phyloP scores from a whole-genome alignment of 352 stramenopile species.

The Phytophthora chlamydospora region DNA sequence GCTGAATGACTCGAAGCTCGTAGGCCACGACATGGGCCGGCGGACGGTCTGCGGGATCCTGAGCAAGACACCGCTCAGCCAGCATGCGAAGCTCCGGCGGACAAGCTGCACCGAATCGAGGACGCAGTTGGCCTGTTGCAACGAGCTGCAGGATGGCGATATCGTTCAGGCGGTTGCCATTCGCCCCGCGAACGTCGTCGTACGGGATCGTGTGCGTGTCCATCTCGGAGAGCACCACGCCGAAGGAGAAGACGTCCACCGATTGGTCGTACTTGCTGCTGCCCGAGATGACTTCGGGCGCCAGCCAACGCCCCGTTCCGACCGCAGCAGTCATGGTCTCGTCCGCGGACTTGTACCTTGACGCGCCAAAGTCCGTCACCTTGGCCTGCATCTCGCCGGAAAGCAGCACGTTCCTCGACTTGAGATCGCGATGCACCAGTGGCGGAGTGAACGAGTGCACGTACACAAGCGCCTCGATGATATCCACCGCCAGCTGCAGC shows the following conservation, averaged over 20 bases:
- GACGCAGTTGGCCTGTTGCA: conserved; percentile 35
- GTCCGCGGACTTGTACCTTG: conserved; percentile 43
- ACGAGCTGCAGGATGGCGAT: conserved; percentile 58
- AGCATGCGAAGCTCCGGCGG: conserved; percentile 40
- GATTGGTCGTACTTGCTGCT: conserved; percentile 49
- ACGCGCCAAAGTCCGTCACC: conserved; percentile 66
- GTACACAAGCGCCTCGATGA: conserved; percentile 65
- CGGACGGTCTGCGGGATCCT: conserved; percentile 43
- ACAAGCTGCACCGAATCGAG: conserved; percentile 42
- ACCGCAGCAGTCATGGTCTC: conserved; percentile 61
- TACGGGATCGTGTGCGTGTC: conserved; percentile 64
- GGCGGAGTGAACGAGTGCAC: conserved; percentile 60
- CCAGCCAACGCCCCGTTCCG: conserved; percentile 59
- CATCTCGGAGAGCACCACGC: conserved; percentile 60
- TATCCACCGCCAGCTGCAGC: conserved; percentile 53
- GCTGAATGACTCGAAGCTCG: conserved; percentile 39
- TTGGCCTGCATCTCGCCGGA: conserved; percentile 50
- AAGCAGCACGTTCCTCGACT: conserved; percentile 63
- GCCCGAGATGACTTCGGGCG: conserved; percentile 61
- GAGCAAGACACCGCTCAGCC: conserved; percentile 39
- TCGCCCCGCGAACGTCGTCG: conserved; percentile 37
- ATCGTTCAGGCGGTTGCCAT: conserved; percentile 44
- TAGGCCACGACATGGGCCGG: conserved; percentile 52
- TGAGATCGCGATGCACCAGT: conserved; percentile 68
- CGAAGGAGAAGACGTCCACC: conserved; percentile 69